phyloP scores from a whole-genome alignment of 139 green algal genomes.

The Bryopsis sp. region DNA sequence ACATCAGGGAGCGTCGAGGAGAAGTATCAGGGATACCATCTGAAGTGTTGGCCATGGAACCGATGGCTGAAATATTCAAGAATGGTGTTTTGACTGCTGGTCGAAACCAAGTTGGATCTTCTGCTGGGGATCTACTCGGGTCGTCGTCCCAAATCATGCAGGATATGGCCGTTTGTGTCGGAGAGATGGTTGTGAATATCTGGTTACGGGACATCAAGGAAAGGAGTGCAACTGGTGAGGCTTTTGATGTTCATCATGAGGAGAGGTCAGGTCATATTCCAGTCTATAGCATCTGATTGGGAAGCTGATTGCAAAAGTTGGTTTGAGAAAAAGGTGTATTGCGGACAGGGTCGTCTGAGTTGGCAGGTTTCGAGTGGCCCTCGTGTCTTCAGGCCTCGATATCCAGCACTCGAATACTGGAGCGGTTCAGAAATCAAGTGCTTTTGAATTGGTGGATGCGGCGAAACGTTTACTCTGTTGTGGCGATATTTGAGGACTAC shows the following conservation, averaged over 20 bases:
- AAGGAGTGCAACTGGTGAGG: no score
- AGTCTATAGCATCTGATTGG: not conserved
- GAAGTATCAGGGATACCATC: not conserved
- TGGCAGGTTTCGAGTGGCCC: not conserved
- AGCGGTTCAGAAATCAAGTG: constrained; percentile 18
- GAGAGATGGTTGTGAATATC: constrained; percentile 6
- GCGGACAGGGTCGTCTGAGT: no score
- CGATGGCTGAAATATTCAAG: not conserved
- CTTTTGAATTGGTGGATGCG: constrained; percentile 1
- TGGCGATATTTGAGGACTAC: constrained; percentile 14
- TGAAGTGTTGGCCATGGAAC: not conserved
- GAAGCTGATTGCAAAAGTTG: not conserved
- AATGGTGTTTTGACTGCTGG: not conserved
- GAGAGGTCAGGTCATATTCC: not conserved
- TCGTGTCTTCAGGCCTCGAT: not conserved
- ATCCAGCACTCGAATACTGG: not conserved
- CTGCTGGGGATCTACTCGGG: not conserved
- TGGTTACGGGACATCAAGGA: not conserved
- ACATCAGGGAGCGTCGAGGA: not conserved
- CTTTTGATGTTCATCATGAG: no score
- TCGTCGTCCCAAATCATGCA: constrained; percentile 3
- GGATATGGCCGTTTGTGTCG: not conserved
- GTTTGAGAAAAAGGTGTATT: not conserved
- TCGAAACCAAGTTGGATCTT: no score
- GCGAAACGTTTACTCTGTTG: not conserved